Base-by-base conservation (phyloP, 495 filamentous ascomycete species). In the Aspergillus nidulans region DNA sequence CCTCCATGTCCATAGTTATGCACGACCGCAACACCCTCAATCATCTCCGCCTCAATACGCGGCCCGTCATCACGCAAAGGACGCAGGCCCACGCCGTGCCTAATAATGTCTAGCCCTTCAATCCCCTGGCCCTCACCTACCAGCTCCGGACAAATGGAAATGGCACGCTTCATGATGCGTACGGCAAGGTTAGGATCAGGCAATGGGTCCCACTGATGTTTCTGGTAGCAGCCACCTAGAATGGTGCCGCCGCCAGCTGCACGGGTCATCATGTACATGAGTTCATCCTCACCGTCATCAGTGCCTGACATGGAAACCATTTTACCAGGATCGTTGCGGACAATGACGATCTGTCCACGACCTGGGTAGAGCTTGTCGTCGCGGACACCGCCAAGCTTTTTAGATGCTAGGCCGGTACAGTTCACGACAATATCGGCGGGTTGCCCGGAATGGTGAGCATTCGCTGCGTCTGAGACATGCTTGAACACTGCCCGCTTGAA, bases 1-100 rank as follows among this genome's bases (percentile, higher is more conserved):
- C 94, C 94, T 0, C 89, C 91, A 74, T 96, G 92, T 9, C 95
- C 95, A 66, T 99, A 99, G 60, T 96, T 92, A 66, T 99, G 94
- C 56, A 99, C 90, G 9, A 96, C 83, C 72, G 80, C 83, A 0
- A 82, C 77, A n/a, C 79, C 86, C 23, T 78, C 68, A 19, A 91
- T 81, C 58, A 75, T 77, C 69, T 97, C 91, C 67, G 81, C 89
- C 72, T 96, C 94, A 42, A 97, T 77, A 38, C 94, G 80, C 13
- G 86, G 85, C 0, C 95, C 92, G 7, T 80, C 85, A 19, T 83
- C 73, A 46, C 94, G 78, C 50, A 86, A 68, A 21, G 94, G 94
- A 57, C 94, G 77, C 65, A 97, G 67, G 10, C 95, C 94, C 21
- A 97, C 94, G 1, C 84, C 88, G 64, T 97, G 92, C 16, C 94